Percentiles rank a stretch among this genome's conserved stretches.
Conservation (phyloP, 2,329 filamentous ascomycete genomes). For the Cladosporium sp. region DNA sequence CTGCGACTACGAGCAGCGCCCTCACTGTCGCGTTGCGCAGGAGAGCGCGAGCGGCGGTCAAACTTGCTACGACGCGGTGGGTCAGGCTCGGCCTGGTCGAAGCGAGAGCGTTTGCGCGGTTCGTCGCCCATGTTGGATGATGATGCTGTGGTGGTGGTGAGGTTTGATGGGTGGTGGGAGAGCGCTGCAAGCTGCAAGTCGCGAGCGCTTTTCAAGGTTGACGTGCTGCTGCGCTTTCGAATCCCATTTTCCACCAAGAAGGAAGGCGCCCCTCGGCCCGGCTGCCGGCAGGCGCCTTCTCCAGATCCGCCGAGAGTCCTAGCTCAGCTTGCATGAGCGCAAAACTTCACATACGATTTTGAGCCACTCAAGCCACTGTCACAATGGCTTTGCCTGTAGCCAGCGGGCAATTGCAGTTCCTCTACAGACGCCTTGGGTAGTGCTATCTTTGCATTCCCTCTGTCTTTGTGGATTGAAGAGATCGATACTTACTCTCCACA, state of each 20-base stretch:
- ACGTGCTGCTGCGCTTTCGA: not conserved
- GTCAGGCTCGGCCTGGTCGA: slow-evolving; percentile 87
- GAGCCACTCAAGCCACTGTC: no score
- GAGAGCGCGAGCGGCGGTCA: slow-evolving; percentile 88
- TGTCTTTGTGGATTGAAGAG: accelerated
- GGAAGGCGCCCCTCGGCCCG: no score
- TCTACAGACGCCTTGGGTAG: not conserved
- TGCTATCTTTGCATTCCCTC: no score
- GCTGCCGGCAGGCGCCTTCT: not conserved
- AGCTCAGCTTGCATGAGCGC: not conserved
- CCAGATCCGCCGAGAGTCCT: not conserved
- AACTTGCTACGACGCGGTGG: slow-evolving; percentile 73
- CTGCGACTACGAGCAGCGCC: slow-evolving; percentile 72
- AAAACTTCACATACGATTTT: not conserved
- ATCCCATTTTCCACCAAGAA: slow-evolving; percentile 2
- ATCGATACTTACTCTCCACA: not conserved
- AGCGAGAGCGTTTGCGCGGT: slow-evolving; percentile 86
- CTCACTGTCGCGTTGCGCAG: slow-evolving; percentile 65
- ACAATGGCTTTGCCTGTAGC: not conserved
- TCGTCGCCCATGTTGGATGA: slow-evolving; percentile 67
- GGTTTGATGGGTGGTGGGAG: not conserved
- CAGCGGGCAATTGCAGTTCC: not conserved
- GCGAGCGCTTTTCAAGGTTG: not conserved
- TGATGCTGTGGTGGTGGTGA: not conserved
- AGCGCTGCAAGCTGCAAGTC: not conserved